Evolutionary conservation across 176 grass and related monocot species (phyloP), one percentile per base, ranked within the genome.

Genomic region (Lolium rigidum): DNA sequence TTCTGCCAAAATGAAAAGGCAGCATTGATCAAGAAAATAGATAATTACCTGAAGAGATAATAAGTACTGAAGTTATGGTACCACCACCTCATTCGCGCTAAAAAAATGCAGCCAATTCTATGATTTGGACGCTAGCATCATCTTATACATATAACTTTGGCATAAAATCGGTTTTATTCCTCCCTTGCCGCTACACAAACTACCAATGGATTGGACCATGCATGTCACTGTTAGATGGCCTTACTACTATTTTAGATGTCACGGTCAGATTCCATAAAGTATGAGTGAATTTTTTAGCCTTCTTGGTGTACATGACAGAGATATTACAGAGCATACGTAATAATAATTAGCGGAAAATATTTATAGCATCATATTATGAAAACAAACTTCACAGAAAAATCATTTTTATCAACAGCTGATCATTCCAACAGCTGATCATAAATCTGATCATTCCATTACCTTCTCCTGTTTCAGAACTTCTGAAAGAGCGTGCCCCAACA

Each of bases 401-500:
- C 31, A 35, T 35, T 35, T 35, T 35, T 35, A 35, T 35, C 31
- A 35, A 35, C 31, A 35, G 31, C 31, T 35, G 31, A 35, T 35
- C 31, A 35, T 35, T 35, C 31, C 31, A 35, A 35, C 2, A 35
- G 14, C 67, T 10, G 3, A 51, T 68, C 7, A 22, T 69, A 82
- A 70, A 10, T 59, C 6, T 2, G 26, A 50, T 24, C 35, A 60
- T 64, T 84, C 43, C 57, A 44, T 79, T 85, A 95, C 93, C 93
- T 89, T 50, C 63, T 24, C 79, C 94, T 86, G 62, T 35, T 50
- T 88, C 86, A 70, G 49, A 47, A 25, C 44, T 60, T 82, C 84
- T 91, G 70, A 61, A 90, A 80, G 58, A 20, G 59, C 85, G 38
- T 28, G 46, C 55, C 68, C 85, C 87, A 92, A 79, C 79, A 91